These are phyloP conservation scores for Alternaria atra DNA, from an alignment of 2,329 filamentous ascomycete genomes.

Conservation along the genomic window DNA sequence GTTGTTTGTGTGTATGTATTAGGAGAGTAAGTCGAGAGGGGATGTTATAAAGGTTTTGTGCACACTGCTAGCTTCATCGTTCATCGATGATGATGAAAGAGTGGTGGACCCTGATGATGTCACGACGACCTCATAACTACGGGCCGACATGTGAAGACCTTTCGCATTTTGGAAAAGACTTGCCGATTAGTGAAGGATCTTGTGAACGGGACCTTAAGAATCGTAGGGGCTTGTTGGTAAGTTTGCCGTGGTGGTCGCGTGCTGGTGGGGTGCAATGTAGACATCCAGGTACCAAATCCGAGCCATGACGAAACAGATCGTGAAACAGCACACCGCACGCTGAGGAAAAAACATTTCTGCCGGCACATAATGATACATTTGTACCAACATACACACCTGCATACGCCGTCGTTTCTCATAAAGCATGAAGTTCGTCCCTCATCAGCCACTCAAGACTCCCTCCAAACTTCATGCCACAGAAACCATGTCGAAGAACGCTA, in stretches of 20 bases:
- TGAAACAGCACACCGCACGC: neutral
- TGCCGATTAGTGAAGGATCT: neutral
- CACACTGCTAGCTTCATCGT: neutral
- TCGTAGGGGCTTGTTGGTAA: neutral
- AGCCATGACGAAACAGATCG: neutral
- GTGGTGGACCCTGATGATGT: conserved; percentile 27
- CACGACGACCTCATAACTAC: conserved; percentile 30
- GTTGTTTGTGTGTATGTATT: neutral
- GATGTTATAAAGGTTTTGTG: neutral
- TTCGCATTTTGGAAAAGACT: neutral
- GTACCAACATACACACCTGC: neutral
- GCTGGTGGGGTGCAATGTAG: neutral
- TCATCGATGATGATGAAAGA: conserved; percentile 12
- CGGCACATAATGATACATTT: conserved; percentile 8
- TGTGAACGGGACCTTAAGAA: neutral
- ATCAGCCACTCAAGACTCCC: conserved; percentile 14
- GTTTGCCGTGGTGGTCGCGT: conserved; percentile 1
- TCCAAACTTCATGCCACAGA: conserved; percentile 2
- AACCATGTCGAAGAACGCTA: neutral
- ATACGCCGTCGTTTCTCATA: conserved; percentile 14
- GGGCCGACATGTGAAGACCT: neutral
- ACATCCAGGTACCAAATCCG: conserved; percentile 1
- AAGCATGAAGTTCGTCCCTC: conserved; percentile 17
- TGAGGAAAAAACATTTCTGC: neutral
- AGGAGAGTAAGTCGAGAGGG: neutral